Base-by-base conservation (phyloP, 257 asterid genomes). In the Ballota nigra region DNA sequence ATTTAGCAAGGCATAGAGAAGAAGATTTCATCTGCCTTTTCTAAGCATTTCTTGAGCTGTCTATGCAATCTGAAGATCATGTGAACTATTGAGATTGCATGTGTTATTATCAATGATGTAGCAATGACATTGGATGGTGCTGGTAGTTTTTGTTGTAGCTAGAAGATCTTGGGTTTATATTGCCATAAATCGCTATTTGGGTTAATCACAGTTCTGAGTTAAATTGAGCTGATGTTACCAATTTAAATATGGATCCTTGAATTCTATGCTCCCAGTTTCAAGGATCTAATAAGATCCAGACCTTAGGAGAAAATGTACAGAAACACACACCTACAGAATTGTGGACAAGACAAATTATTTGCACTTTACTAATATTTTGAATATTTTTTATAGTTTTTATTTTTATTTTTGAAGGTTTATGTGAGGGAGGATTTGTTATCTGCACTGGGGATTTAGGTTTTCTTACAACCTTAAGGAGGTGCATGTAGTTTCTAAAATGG, bases 401-500 rank as follows among this genome's bases (percentile, higher is more conserved):
- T 57, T 24, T 56, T 26, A 57, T 0, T 20, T 57, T 47, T 66
- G 60, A 66, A 45, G 28, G 40, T 66, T 26, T 45, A 49, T 45
- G 59, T 45, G 71, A 60, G 43, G 59, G 45, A 8, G 6, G 4
- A 26, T 15, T 38, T 47, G 45, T 29, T 38, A 66, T 16, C 23
- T 66, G 60, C 31, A 18, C 52, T 15, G 18, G 23, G 24, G 36
- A 28, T 66, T 12, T 26, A 8, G 6, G 24, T 36, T 66, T 45
- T 15, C 15, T 45, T 45, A 23, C 53, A 29, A 53, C 7, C 26
- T 56, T 24, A 38, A 23, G 41, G 26, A 34, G 52, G 23, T 62
- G 45, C 72, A 15, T 60, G 43, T 41, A 59, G 40, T 49, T 36
- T 57, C 34, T 67, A 34, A 29, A 34, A 57, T 33, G 79, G 69